These are phyloP conservation scores for Corallochytrium limacisporum DNA, from an alignment of 78 protist genomes.

Conservation along the genomic window DNA sequence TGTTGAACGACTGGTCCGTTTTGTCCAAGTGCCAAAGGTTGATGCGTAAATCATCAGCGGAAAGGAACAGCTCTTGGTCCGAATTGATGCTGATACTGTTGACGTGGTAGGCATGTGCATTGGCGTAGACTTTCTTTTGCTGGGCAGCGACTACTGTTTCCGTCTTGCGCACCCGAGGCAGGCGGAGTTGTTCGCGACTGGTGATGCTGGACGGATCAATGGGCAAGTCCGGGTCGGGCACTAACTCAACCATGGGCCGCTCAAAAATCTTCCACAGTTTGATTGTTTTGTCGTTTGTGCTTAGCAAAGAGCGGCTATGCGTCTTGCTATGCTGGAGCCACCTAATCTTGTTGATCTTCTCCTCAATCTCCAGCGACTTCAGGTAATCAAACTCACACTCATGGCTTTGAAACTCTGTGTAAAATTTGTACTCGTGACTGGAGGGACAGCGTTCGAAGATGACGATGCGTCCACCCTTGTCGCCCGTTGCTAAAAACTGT, in stretches of 20 bases:
- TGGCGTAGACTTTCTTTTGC: constrained; percentile 51
- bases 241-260: constrained; percentile 26
- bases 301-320: constrained; percentile 72
- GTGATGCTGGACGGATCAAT: neutral
- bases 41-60: constrained; percentile 93
- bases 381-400: constrained; percentile 94
- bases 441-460: constrained; percentile 29
- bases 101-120: constrained; percentile 96
- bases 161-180: neutral
- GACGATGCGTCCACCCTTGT: constrained; percentile 83
- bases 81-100: constrained; percentile 67
- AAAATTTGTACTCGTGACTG: constrained; percentile 70
- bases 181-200: neutral
- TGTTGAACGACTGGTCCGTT: constrained; percentile 26
- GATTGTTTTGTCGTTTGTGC: constrained; percentile 88
- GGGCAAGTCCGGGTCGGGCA: no score
- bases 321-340: constrained; percentile 51
- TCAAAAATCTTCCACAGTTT: constrained; percentile 89
- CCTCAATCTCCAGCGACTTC: constrained; percentile 91
- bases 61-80: constrained; percentile 71
- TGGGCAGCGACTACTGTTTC: constrained; percentile 1
- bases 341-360: constrained; percentile 87
- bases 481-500: constrained; percentile 91
- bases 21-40: constrained; percentile 86
- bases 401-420: constrained; percentile 93